These are phyloP conservation scores for Hemerocallis citrina DNA, from an alignment of 106 monocot genomes.

Conservation along the genomic window DNA sequence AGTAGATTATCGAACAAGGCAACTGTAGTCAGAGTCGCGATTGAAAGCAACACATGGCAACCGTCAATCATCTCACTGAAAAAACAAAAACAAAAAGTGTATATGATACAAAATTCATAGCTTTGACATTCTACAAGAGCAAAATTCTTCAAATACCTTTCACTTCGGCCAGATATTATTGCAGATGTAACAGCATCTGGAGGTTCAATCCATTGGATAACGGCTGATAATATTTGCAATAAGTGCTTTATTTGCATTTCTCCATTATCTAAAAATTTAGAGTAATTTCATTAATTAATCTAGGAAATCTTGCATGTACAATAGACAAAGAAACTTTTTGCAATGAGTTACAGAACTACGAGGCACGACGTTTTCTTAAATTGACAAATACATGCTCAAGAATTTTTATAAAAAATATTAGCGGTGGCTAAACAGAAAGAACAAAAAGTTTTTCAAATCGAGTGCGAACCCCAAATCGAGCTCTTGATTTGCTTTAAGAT, in stretches of 20 bases:
- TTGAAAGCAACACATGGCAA: slow-evolving; percentile 84
- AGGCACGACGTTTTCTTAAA: too few relatives aligned
- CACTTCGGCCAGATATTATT: slow-evolving; percentile 44
- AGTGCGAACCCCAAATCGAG: too few relatives aligned
- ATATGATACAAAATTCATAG: not conserved
- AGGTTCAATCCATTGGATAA: slow-evolving; percentile 76
- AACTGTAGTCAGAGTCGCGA: slow-evolving; percentile 56
- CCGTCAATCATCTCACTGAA: slow-evolving; percentile 88
- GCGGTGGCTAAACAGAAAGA: too few relatives aligned
- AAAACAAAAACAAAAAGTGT: slow-evolving; percentile 1
- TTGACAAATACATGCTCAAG: too few relatives aligned
- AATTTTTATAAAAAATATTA: too few relatives aligned
- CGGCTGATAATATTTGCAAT: slow-evolving; percentile 57
- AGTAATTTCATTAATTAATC: slow-evolving; percentile 4
- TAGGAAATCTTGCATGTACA: too few relatives aligned
- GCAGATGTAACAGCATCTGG: slow-evolving; percentile 39
- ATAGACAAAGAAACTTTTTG: too few relatives aligned
- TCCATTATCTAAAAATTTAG: slow-evolving; percentile 56
- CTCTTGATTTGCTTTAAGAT: too few relatives aligned
- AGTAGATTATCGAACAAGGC: slow-evolving; percentile 69
- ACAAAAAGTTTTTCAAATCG: too few relatives aligned
- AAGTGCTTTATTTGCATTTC: slow-evolving; percentile 65
- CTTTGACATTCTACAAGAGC: not conserved
- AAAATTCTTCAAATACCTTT: slow-evolving; percentile 34
- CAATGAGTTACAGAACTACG: too few relatives aligned